Evolutionary conservation across 1,284 basidiomycete genomes (phyloP), one percentile per base, ranked within the genome.

Genomic region (Mycocalia duriaeana): DNA sequence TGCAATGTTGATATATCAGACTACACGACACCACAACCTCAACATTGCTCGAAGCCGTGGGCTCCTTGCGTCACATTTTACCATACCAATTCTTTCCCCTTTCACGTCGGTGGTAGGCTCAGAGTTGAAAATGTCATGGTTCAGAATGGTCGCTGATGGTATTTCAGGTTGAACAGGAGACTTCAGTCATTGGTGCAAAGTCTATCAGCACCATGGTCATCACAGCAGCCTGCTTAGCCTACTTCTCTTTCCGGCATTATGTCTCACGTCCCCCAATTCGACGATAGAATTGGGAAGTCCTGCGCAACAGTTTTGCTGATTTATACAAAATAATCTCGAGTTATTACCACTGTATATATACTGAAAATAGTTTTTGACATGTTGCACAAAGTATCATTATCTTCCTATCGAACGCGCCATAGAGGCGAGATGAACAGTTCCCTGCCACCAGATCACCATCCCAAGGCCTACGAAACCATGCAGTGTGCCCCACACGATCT

Each of bases 401-500:
- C 38, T 14, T 8, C 23, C 25, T 42, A 55, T 47, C 46, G 62
- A 64, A 38, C 70, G 66, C 23, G 71, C 66, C 55, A 72, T 68
- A n/a, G 67, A 70, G 25, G 77, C 70, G 28, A 79, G 63, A 36
- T 72, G 72, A 34, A 88, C 66, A 1, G 86, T 88, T 16, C 64
- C 65, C 61, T 89, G 86, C 86, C 85, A 89, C 85, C 85, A 89
- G 3, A 76, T 58, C 2, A 84, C 76, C 69, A 89, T 80, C 39
- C 72, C 75, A 7, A 88, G 61, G 13, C 83, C 81, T 25, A 89
- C 50, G 40, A 84, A n/a, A 6, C 85, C 86, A 51, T 89, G 86
- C 23, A 79, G 55, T 5, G 71, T 76, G 1, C 85, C 84, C 85
- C 85, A 87, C 4, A 80, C 62, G 16, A 69, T 58, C 60, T 89